Conservation (phyloP, 176 grass and related monocot species). For the Aegilops longissima region DNA sequence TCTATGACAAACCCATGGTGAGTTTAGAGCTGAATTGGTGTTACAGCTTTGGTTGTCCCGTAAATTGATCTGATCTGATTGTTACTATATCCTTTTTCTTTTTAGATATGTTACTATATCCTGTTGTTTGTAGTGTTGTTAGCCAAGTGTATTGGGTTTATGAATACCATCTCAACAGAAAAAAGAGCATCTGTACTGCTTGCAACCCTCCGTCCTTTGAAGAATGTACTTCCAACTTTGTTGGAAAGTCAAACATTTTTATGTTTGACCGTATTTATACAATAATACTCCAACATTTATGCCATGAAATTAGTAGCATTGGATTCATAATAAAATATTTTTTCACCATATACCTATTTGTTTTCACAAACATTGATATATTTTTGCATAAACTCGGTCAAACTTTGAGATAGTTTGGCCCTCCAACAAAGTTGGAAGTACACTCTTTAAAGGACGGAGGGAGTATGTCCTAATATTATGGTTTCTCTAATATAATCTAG, state of each 20-base stretch:
- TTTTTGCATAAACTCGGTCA: too few relatives aligned
- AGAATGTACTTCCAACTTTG: too few relatives aligned
- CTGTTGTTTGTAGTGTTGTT: neutral
- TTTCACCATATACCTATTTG: too few relatives aligned
- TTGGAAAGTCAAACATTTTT: too few relatives aligned
- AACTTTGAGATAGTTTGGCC: too few relatives aligned
- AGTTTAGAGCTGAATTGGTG: neutral
- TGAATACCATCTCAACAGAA: neutral
- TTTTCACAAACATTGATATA: too few relatives aligned
- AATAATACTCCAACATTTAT: too few relatives aligned
- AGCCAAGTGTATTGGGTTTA: neutral
- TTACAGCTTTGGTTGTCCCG: neutral
- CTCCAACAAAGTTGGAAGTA: too few relatives aligned
- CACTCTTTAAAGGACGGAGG: too few relatives aligned
- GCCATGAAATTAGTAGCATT: too few relatives aligned
- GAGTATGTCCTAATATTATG: neutral
- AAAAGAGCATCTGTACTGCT: neutral
- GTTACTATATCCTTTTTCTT: neutral
- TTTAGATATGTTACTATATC: neutral
- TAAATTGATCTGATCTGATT: neutral
- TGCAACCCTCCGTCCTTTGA: neutral
- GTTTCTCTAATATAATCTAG: neutral
- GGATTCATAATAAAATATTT: too few relatives aligned
- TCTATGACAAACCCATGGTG: constrained; percentile 97
- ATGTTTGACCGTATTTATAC: too few relatives aligned